Base-by-base conservation (phyloP, 352 stramenopile genomes). In the Globisporangium splendens region DNA sequence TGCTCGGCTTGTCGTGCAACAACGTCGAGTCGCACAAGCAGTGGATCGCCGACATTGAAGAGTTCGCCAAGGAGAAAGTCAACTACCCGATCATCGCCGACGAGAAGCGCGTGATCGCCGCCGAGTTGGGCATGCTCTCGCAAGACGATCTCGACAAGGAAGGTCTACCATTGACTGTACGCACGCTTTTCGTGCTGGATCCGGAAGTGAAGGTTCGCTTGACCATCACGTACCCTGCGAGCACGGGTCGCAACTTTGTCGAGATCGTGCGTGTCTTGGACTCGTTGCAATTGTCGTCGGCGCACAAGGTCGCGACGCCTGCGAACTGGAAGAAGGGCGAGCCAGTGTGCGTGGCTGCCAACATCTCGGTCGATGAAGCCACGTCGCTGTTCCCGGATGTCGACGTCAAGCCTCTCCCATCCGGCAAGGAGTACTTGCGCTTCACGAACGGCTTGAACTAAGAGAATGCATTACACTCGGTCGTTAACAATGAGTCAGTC, bases 241-340 rank as follows among this genome's bases (percentile, higher is more conserved):
- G 83, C 56, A 95, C 91, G 17, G 92, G 93, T 21, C 79, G 91
- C 59, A 98, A 98, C 77, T 97, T 98, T 68, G 77, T 90, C 58
- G 94, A 98, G 66, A 86, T 98, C 47, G 59, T 98, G 53, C 79
- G 91, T 39, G 84, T 96, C 7, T 62, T 97, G 14, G 90, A 97
- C 71, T 93, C 88, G 54, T 72, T 98, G 21, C 86, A 96, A 70
- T 67, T 95, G 22, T 57, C 56, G 42, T 54, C 56, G 1, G 39
- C 5, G 46, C 86, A 86, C 52, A 63, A 75, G 46, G 28, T 79
- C 28, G 75, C 82, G 20, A 91, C 82, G 14, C 83, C 83, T 0
- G 79, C 79, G n/a, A 91, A 93, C 64, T 93, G 83, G 81, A 73
- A 82, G 57, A 65, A 70, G 54, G 83, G 83, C 22, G 65, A 86